phyloP scores from a whole-genome alignment of 768 basidiomycete species.

The Sarcomyxa edulis region DNA sequence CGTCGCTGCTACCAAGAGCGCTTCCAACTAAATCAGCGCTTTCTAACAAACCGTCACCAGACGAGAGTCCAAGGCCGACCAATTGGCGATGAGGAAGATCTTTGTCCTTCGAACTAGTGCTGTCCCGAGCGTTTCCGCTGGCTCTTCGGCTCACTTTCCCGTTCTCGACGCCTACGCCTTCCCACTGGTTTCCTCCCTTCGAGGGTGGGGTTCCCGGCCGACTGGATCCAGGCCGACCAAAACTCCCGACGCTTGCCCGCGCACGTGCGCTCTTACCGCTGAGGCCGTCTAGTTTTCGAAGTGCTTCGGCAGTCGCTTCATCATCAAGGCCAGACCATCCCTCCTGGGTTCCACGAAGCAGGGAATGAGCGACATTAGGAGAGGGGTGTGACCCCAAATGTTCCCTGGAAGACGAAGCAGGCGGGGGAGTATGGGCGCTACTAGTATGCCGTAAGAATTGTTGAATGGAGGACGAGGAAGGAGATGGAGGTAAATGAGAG shows the following conservation, averaged over 20 bases:
- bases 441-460: conserved; percentile 65
- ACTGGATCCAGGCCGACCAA: conserved; percentile 63
- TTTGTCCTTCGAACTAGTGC: conserved; percentile 38
- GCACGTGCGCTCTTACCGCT: conserved; percentile 71
- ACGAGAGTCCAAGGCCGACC: conserved; percentile 26
- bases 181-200: conserved; percentile 68
- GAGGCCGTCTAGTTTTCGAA: conserved; percentile 90
- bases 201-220: conserved; percentile 72
- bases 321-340: conserved; percentile 88
- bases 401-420: conserved; percentile 38
- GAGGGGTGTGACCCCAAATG: conserved; percentile 37
- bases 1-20: conserved; percentile 51
- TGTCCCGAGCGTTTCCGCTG: conserved; percentile 36
- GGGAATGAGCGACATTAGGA: conserved; percentile 76
- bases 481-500: conserved; percentile 87
- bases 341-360: conserved; percentile 83
- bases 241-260: conserved; percentile 71
- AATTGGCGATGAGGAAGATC: conserved; percentile 29
- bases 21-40: conserved; percentile 34
- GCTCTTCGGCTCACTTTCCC: conserved; percentile 31
- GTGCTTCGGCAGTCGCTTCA: conserved; percentile 83
- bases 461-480: conserved; percentile 83
- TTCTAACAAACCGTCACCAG: conserved; percentile 30
- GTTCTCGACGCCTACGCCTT: conserved; percentile 51
- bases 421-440: conserved; percentile 31